Evolutionary conservation across 352 stramenopile genomes (phyloP).

Genomic region (Phytophthora pini): DNA sequence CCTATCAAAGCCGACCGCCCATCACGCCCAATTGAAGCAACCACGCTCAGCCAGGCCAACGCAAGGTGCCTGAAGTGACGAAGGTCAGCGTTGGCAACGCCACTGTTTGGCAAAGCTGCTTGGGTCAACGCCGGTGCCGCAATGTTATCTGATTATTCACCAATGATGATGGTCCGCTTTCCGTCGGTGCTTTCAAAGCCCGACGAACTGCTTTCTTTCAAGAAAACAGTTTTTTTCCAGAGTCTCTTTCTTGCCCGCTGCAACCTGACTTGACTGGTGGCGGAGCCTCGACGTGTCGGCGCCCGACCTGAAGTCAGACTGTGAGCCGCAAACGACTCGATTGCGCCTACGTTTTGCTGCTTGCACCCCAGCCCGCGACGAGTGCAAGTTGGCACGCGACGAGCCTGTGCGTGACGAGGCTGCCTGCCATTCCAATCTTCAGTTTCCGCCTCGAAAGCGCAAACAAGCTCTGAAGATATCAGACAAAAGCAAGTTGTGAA

Average conservation of each 20-base stretch:
- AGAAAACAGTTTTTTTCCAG: slow-evolving; percentile 25
- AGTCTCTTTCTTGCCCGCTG: slow-evolving; percentile 10
- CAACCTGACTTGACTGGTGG: slow-evolving; percentile 18
- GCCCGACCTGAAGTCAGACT: neutral
- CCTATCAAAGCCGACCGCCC: slow-evolving; percentile 20
- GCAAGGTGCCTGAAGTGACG: neutral
- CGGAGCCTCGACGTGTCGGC: slow-evolving; percentile 1
- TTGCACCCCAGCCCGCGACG: slow-evolving; percentile 25
- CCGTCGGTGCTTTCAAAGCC: slow-evolving; percentile 13
- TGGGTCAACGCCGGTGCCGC: slow-evolving; percentile 13
- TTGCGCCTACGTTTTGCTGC: slow-evolving; percentile 21
- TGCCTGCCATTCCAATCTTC: slow-evolving; percentile 31
- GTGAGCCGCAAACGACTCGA: slow-evolving; percentile 19
- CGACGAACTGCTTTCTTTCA: slow-evolving; percentile 13
- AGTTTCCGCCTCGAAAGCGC: slow-evolving; percentile 15
- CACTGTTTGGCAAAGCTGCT: neutral
- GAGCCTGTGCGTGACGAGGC: slow-evolving; percentile 23
- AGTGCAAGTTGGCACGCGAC: slow-evolving; percentile 35
- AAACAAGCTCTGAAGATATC: slow-evolving; percentile 26
- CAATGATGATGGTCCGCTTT: slow-evolving; percentile 17
- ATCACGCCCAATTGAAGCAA: slow-evolving; percentile 8
- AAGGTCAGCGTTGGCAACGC: too few relatives aligned
- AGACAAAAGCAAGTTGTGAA: slow-evolving; percentile 19
- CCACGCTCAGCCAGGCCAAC: neutral
- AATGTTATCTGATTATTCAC: slow-evolving; percentile 14